phyloP scores from a whole-genome alignment of 352 stramenopile species.

The Globisporangium recalcitrans region DNA sequence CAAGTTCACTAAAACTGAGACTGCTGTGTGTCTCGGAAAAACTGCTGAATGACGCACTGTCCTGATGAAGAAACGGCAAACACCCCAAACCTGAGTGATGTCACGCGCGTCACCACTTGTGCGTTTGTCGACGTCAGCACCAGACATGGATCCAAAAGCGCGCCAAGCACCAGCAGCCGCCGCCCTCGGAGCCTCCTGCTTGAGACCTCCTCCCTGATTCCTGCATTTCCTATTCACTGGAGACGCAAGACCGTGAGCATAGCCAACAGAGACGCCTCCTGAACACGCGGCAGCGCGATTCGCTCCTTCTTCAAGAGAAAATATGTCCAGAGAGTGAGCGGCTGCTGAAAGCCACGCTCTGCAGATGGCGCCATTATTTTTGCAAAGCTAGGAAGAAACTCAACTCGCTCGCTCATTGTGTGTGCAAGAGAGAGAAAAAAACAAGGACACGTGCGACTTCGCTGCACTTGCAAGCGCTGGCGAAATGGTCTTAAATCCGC shows the following conservation, averaged over 20 bases:
- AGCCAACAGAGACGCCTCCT: no score
- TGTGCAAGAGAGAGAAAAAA: no score
- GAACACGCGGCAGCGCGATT: no score
- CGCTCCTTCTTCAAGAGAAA: no score
- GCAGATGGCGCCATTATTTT: no score
- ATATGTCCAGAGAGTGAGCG: no score
- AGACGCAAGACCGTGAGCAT: not conserved
- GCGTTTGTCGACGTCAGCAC: slow-evolving; percentile 5
- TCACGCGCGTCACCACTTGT: slow-evolving; percentile 5
- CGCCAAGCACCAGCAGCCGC: not conserved
- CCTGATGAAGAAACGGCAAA: not conserved
- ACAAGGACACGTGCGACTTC: not conserved
- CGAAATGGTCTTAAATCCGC: not conserved
- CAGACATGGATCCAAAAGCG: not conserved
- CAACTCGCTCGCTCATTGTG: no score
- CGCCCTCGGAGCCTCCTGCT: not conserved
- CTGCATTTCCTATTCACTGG: slow-evolving; percentile 3
- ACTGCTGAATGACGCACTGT: not conserved
- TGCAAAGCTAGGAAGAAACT: no score
- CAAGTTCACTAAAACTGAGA: not conserved
- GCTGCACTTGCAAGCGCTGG: not conserved
- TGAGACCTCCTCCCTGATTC: not conserved
- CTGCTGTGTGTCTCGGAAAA: not conserved
- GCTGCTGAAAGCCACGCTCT: no score
- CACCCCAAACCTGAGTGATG: not conserved